phyloP scores from a whole-genome alignment of 108 stramenopile species.

The Cyclotella baltica region DNA sequence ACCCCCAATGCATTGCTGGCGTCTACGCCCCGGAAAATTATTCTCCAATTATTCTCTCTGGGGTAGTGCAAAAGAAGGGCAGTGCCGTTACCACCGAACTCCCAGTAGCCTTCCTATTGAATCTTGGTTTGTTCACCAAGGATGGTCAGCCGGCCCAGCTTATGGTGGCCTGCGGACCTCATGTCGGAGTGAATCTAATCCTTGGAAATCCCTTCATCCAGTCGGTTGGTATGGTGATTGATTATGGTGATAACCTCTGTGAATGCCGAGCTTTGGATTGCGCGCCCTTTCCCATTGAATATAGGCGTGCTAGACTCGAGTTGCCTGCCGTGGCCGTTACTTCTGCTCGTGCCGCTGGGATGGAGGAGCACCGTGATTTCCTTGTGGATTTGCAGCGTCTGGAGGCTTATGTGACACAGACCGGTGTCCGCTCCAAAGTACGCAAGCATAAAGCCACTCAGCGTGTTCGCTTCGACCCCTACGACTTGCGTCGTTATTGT shows the following conservation, averaged over 20 bases:
- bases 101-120: neutral
- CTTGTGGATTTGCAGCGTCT: no score
- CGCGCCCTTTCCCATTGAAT: neutral
- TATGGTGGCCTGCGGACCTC: neutral
- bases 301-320: neutral
- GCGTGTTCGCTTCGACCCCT: no score
- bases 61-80: neutral
- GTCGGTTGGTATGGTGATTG: neutral
- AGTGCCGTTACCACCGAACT: no score
- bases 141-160: no score
- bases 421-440: no score
- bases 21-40: neutral
- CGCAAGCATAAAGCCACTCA: no score
- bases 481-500: no score
- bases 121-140: no score
- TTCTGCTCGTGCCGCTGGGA: neutral
- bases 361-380: no score
- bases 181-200: neutral
- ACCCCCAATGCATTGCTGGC: neutral
- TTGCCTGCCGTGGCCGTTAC: neutral
- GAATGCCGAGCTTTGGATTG: neutral
- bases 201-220: neutral
- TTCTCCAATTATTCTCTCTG: neutral
- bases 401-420: no score
- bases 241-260: neutral